phyloP scores from a whole-genome alignment of 2,329 filamentous ascomycete genomes.

The Botrytis cinerea region DNA sequence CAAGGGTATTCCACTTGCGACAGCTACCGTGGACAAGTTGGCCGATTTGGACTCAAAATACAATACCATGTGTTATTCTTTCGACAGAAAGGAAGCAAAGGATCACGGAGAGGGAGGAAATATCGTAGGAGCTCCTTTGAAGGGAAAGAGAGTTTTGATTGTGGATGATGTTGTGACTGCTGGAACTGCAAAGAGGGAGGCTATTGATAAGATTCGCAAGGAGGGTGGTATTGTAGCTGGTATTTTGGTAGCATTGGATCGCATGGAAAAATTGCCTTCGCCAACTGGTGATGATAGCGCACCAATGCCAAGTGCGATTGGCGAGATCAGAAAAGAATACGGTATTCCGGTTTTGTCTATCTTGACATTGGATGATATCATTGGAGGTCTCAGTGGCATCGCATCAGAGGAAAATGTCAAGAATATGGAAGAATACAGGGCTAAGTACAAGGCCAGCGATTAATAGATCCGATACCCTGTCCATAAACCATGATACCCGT shows the following conservation, averaged over 20 bases:
- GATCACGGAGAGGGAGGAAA: slow-evolving; percentile 92
- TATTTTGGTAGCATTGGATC: slow-evolving; percentile 85
- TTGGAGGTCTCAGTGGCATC: slow-evolving; percentile 64
- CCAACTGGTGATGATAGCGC: slow-evolving; percentile 54
- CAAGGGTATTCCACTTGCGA: slow-evolving; percentile 93
- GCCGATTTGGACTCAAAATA: slow-evolving; percentile 69
- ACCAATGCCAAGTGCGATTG: slow-evolving; percentile 77
- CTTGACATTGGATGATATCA: slow-evolving; percentile 80
- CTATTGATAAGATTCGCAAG: slow-evolving; percentile 82
- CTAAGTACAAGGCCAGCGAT: slow-evolving; percentile 63
- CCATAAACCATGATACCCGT: slow-evolving; percentile 1
- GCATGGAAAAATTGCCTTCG: slow-evolving; percentile 77
- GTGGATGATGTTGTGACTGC: slow-evolving; percentile 97
- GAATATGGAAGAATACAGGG: slow-evolving; percentile 73
- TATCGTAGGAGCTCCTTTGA: slow-evolving; percentile 84
- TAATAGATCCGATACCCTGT: slow-evolving; percentile 32
- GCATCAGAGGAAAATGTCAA: slow-evolving; percentile 63
- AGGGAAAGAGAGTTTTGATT: slow-evolving; percentile 83
- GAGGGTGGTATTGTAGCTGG: slow-evolving; percentile 85
- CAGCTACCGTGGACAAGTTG: slow-evolving; percentile 74
- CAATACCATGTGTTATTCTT: slow-evolving; percentile 75
- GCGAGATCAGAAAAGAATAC: slow-evolving; percentile 80
- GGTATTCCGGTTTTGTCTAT: slow-evolving; percentile 82
- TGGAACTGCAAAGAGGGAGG: slow-evolving; percentile 90
- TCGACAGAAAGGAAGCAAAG: slow-evolving; percentile 96